A percentile compares a stretch with the other conserved stretches of the same genome.
These are phyloP conservation scores for Lumnitzera racemosa DNA, from an alignment of 345 rosid genomes.

Conservation along the genomic window DNA sequence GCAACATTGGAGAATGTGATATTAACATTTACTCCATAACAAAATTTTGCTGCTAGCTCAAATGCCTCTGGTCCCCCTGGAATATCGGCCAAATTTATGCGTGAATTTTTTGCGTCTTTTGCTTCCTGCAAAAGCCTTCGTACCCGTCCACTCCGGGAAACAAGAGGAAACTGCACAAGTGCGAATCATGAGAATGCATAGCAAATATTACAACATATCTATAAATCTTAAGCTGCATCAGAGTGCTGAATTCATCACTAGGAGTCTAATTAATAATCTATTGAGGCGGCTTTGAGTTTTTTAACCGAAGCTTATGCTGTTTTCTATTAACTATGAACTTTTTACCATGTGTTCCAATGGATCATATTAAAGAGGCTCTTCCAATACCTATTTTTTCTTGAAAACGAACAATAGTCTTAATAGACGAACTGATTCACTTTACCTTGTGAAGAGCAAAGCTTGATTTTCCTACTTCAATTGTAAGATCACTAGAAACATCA, in stretches of 20 bases:
- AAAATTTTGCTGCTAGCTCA: constrained; percentile 92
- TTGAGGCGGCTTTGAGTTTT: no score
- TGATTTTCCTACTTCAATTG: constrained; percentile 67
- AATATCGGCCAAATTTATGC: constrained; percentile 43
- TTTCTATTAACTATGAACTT: no score
- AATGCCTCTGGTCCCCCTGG: constrained; percentile 91
- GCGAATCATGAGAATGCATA: not conserved
- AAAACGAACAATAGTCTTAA: not conserved
- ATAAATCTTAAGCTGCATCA: not conserved
- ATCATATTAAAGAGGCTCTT: no score
- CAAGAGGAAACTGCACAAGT: constrained; percentile 73
- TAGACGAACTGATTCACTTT: constrained; percentile 6
- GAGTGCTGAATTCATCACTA: not conserved
- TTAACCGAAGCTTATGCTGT: no score
- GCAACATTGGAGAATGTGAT: constrained; percentile 70
- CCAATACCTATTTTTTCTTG: no score
- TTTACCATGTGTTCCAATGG: no score
- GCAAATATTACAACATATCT: not conserved
- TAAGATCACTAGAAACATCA: constrained; percentile 90
- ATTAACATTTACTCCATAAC: constrained; percentile 82
- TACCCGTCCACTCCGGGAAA: constrained; percentile 82
- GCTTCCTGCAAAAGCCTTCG: constrained; percentile 58
- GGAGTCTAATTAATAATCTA: not conserved
- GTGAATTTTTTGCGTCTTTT: constrained; percentile 53
- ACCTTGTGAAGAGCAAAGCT: constrained; percentile 93